Conservation (phyloP, 768 basidiomycete genomes). For the Suillus discolor region DNA sequence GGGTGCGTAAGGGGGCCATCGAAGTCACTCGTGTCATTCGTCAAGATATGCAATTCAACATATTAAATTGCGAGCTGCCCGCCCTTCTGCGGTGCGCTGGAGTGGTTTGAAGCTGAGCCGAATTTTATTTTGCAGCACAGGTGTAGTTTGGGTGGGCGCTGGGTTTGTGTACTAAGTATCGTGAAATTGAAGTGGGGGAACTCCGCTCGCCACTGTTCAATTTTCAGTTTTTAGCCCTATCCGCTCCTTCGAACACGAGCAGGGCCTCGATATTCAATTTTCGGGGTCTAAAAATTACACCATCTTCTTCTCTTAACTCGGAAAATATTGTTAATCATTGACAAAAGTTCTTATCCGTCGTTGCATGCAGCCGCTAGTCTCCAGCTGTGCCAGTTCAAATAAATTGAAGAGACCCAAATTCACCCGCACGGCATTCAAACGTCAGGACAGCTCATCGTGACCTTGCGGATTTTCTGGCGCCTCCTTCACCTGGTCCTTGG, state of each 20-base stretch:
- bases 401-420: neutral
- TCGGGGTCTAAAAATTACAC: neutral
- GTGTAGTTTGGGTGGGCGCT: neutral
- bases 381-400: neutral
- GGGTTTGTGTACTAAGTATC: neutral
- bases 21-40: neutral
- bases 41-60: neutral
- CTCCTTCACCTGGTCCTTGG: neutral
- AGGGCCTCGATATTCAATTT: no score
- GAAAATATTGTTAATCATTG: neutral
- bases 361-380: neutral
- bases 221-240: neutral
- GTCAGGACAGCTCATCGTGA: neutral
- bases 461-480: neutral
- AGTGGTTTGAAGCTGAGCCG: neutral
- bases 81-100: neutral
- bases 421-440: neutral
- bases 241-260: neutral
- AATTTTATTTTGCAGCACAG: neutral
- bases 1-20: neutral
- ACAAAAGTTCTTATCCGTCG: neutral
- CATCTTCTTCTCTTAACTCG: neutral
- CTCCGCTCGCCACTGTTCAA: neutral
- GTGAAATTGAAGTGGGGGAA: neutral
- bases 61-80: neutral